Percentiles rank a stretch among this genome's conserved stretches.
Evolutionary conservation across 2,329 filamentous ascomycete genomes (phyloP).

Genomic region (Mycosphaerelloides madeirae): DNA sequence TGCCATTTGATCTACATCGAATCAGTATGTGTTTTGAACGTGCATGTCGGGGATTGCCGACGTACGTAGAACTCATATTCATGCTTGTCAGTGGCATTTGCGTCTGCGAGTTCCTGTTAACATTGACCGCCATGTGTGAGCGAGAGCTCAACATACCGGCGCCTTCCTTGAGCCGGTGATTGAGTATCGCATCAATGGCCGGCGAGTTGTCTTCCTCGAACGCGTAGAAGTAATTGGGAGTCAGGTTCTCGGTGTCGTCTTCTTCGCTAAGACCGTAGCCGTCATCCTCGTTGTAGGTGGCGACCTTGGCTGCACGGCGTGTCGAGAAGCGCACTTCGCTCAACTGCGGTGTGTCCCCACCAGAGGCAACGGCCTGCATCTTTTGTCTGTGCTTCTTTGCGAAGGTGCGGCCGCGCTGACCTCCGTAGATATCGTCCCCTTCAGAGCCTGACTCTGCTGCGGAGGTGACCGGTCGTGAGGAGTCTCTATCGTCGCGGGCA

Average conservation of each 20-base stretch:
- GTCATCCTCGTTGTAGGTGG: constrained; percentile 65
- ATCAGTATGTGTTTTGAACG: constrained; percentile 17
- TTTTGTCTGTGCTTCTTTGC: constrained; percentile 73
- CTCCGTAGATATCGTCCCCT: constrained; percentile 65
- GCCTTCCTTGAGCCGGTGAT: constrained; percentile 73
- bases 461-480: constrained; percentile 40
- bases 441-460: constrained; percentile 56
- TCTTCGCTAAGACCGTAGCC: constrained; percentile 54
- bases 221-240: constrained; percentile 67
- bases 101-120: constrained; percentile 18
- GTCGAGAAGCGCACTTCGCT: constrained; percentile 89
- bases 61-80: constrained; percentile 75
- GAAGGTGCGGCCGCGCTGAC: constrained; percentile 60
- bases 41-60: constrained; percentile 7
- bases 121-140: not conserved
- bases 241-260: constrained; percentile 60
- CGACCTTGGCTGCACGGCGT: constrained; percentile 70
- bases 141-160: constrained; percentile 29
- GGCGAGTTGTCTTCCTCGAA: constrained; percentile 72
- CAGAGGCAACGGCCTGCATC: constrained; percentile 55
- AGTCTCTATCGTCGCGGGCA: constrained; percentile 19
- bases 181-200: constrained; percentile 85
- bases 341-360: constrained; percentile 58
- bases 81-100: constrained; percentile 51
- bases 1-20: constrained; percentile 84